Evolutionary conservation across 306 rosid genomes (phyloP).

Genomic region (Crataegus laevigata): DNA sequence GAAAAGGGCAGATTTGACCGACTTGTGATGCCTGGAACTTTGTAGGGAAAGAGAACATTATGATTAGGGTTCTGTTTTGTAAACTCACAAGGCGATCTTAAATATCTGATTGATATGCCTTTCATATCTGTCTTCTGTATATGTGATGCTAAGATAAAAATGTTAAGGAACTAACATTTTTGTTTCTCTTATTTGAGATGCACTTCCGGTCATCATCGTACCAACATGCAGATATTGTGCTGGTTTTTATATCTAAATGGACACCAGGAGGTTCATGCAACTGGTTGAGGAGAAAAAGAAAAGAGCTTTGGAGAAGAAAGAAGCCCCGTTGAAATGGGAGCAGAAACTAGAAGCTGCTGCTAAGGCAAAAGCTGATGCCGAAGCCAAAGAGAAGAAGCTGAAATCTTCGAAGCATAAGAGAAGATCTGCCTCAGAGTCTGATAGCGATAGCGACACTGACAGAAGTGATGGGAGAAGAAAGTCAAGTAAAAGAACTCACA

Average conservation of each 20-base stretch:
- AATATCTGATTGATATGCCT: background rate
- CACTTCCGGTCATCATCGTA: conserved; percentile 80
- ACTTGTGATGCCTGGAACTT: background rate
- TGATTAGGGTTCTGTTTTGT: background rate
- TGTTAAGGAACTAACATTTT: conserved; percentile 62
- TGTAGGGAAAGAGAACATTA: background rate
- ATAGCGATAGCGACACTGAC: conserved; percentile 40
- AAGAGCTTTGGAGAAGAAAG: conserved; percentile 82
- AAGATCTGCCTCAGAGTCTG: conserved; percentile 41
- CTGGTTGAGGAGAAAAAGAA: conserved; percentile 91
- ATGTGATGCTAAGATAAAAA: background rate
- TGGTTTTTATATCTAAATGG: conserved; percentile 62
- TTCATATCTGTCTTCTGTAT: background rate
- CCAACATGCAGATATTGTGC: conserved; percentile 76
- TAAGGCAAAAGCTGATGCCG: conserved; percentile 69
- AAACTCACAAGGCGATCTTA: background rate
- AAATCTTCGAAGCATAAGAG: conserved; percentile 60
- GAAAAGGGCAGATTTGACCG: background rate
- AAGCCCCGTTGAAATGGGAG: conserved; percentile 96
- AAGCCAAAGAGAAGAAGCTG: conserved; percentile 56
- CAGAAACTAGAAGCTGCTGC: conserved; percentile 85
- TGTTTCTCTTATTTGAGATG: conserved; percentile 99
- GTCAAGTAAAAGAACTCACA: conserved; percentile 48
- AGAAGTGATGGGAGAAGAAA: conserved; percentile 37
- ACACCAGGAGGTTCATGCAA: conserved; percentile 74